A percentile compares a stretch with the other conserved stretches of the same genome.
Evolutionary conservation across 352 stramenopile species (phyloP).

Genomic region (Peronospora farinosa): DNA sequence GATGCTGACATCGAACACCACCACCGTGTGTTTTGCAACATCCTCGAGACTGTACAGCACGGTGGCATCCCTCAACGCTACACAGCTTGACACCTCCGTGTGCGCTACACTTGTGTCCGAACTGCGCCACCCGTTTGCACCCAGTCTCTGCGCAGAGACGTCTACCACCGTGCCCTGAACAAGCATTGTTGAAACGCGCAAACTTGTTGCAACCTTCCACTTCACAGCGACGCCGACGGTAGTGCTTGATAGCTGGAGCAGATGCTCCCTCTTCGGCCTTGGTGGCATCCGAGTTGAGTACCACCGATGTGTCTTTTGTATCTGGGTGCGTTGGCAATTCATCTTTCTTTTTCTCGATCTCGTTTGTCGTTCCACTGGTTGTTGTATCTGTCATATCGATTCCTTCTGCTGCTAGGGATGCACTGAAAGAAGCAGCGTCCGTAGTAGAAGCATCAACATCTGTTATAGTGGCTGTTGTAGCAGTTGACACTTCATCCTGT

Average conservation of each 20-base stretch:
- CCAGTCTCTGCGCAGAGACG: slow-evolving; percentile 63
- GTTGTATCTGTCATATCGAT: neutral
- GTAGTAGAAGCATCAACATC: neutral
- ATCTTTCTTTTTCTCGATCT: slow-evolving; percentile 4
- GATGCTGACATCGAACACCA: slow-evolving; percentile 72
- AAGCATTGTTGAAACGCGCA: slow-evolving; percentile 72
- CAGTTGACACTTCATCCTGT: slow-evolving; percentile 4
- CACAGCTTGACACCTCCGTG: slow-evolving; percentile 78
- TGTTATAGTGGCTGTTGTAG: slow-evolving; percentile 4
- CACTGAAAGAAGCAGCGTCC: neutral
- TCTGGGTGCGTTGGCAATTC: neutral
- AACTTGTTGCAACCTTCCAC: slow-evolving; percentile 67
- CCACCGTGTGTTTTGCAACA: slow-evolving; percentile 85
- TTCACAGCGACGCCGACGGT: slow-evolving; percentile 58
- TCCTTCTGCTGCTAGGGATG: slow-evolving; percentile 1
- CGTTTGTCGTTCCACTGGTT: slow-evolving; percentile 1
- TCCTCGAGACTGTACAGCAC: slow-evolving; percentile 74
- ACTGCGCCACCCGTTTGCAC: slow-evolving; percentile 66
- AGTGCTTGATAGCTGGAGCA: slow-evolving; percentile 35
- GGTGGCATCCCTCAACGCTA: slow-evolving; percentile 56
- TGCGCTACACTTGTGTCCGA: slow-evolving; percentile 74
- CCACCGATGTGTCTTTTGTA: slow-evolving; percentile 5
- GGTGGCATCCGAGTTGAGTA: slow-evolving; percentile 1
- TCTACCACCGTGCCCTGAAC: slow-evolving; percentile 63
- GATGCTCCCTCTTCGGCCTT: slow-evolving; percentile 1